Base-by-base conservation (phyloP, 1,284 basidiomycete species). In the Cutaneotrichosporon dermatis region DNA sequence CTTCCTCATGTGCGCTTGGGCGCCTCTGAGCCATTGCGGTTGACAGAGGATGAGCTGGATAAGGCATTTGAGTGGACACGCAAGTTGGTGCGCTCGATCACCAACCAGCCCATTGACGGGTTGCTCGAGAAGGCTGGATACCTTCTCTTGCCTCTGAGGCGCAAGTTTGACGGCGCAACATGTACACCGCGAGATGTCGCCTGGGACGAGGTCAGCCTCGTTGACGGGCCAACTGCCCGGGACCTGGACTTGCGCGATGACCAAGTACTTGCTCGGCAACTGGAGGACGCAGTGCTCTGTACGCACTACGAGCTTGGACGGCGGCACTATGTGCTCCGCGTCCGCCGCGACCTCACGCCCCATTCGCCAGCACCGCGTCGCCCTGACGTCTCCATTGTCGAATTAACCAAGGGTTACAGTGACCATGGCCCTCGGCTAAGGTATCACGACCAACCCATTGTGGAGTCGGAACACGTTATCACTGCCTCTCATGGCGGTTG, bases 191-290 rank as follows among this genome's bases (percentile, higher is more conserved):
- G 1, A 15, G 66, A 69, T 52, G 63, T 76, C n/a, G 67, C 64
- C 9, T 76, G 75, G 75, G 60, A 66, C 12, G 69, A 75, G 33
- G 59, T 76, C 6, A 36, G 45, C 1, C 43, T 44, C 4, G 49
- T 61, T 12, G 63, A 63, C 4, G 61, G 59, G 3, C 60, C 59
- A 3, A 11, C 64, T 40, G 5, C n/a, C 1, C 51, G 39, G 7
- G 11, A 25, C 51, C 51, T 34, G 33, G 45, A 57, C 7, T 60
- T 66, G 3, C 56, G 69, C 46, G 40, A 67, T 25, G 9, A 61
- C 7, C 56, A 61, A 13, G 39, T 63, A 5, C 48, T 72, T 0
- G 46, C 10, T 6, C 16, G 42, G 9, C 61, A 69, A 48, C 53
- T 65, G 8, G 42, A 56, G 1, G 72, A 73, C 44, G 64, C 58